phyloP scores from a whole-genome alignment of 768 basidiomycete genomes.

The Lactarius sanguifluus region DNA sequence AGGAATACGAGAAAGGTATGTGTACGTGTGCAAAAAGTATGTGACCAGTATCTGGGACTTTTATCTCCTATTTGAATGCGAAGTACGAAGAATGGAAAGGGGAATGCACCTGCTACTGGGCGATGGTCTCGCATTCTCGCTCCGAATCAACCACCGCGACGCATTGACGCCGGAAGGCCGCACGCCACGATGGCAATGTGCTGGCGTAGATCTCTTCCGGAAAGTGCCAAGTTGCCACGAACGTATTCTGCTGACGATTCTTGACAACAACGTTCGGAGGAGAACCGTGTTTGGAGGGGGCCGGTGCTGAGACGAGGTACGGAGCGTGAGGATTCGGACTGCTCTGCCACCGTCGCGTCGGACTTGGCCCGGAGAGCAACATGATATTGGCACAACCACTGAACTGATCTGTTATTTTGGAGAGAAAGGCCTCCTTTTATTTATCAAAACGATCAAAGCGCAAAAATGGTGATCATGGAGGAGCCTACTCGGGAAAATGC shows the following conservation, averaged over 20 bases:
- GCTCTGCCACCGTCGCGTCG: neutral
- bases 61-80: neutral
- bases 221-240: constrained; percentile 33
- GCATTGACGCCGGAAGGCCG: constrained; percentile 53
- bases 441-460: neutral
- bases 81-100: constrained; percentile 20
- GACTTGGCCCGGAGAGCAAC: no score
- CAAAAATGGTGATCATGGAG: neutral
- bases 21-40: constrained; percentile 81
- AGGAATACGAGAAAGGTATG: constrained; percentile 92
- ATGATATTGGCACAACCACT: no score
- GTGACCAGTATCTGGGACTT: constrained; percentile 62
- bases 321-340: neutral
- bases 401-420: neutral
- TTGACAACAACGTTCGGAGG: neutral
- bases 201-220: constrained; percentile 60
- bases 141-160: constrained; percentile 53
- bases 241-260: constrained; percentile 7
- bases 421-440: neutral
- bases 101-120: constrained; percentile 59
- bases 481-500: no score
- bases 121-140: constrained; percentile 61
- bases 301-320: neutral
- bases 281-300: neutral
- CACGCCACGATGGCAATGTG: constrained; percentile 65